Evolutionary conservation across 148 eudicot species (phyloP).

Genomic region (Rhododendron henanense): DNA sequence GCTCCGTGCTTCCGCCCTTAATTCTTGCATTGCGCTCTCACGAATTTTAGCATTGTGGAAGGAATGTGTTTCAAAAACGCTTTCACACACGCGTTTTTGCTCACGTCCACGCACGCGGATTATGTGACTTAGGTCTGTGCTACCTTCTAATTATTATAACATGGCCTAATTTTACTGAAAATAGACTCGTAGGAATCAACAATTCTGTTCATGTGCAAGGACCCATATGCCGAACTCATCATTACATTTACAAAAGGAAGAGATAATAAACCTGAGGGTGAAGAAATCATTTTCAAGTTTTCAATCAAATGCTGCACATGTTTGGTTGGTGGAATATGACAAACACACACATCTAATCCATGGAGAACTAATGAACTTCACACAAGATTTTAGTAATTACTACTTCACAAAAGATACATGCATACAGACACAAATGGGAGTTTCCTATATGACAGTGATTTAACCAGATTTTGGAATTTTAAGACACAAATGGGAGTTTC

Average conservation of each 20-base stretch:
- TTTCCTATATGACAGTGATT: background rate
- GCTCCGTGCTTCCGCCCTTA: background rate
- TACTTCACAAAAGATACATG: background rate
- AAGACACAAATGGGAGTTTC: background rate
- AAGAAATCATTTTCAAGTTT: background rate
- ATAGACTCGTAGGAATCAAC: no score
- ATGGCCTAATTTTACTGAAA: background rate
- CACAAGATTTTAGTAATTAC: background rate
- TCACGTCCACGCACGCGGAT: no score
- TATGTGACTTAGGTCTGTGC: background rate
- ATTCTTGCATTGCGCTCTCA: no score
- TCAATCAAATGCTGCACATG: background rate
- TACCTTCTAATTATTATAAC: background rate
- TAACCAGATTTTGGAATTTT: background rate
- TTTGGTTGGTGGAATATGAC: background rate
- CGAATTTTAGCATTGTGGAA: no score
- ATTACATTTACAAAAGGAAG: background rate
- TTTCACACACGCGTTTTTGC: no score
- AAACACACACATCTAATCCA: background rate
- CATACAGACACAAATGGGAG: background rate
- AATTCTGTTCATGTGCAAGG: background rate
- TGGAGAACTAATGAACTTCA: background rate
- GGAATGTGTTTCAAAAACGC: no score
- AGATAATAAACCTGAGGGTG: background rate
- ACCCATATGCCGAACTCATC: background rate